phyloP scores from a whole-genome alignment of 257 asterid species.

The Solanum chaucha region DNA sequence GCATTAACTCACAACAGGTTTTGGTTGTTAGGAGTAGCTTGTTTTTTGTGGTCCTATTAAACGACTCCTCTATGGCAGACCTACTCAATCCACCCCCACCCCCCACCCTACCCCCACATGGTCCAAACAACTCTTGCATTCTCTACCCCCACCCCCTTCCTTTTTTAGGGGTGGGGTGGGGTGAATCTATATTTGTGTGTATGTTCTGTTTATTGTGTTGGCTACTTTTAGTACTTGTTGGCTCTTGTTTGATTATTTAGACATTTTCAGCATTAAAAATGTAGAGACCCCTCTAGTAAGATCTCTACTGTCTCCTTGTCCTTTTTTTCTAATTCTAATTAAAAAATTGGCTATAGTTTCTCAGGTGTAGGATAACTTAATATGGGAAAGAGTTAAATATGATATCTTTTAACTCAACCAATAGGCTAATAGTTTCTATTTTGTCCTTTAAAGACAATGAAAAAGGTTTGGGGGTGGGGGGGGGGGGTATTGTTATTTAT shows the following conservation, averaged over 20 bases:
- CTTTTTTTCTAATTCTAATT: neutral
- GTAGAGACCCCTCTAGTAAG: neutral
- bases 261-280: neutral
- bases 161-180: neutral
- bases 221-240: neutral
- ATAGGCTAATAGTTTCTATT: neutral
- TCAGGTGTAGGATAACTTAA: neutral
- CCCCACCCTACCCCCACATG: neutral
- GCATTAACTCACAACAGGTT: conserved; percentile 16
- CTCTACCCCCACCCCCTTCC: conserved; percentile 1
- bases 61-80: conserved; percentile 26
- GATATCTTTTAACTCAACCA: neutral
- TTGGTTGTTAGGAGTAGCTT: conserved; percentile 15
- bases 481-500: conserved; percentile 6
- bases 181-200: neutral
- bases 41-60: conserved; percentile 36
- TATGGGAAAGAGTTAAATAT: no score
- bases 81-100: conserved; percentile 15
- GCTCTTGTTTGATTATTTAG: neutral
- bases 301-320: neutral
- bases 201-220: neutral
- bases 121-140: neutral
- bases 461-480: neutral
- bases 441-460: neutral
- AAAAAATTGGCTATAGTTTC: neutral